Percentiles rank a stretch among this genome's conserved stretches.
Evolutionary conservation across 495 filamentous ascomycete genomes (phyloP).

Genomic region (Lepidopterella palustris): DNA sequence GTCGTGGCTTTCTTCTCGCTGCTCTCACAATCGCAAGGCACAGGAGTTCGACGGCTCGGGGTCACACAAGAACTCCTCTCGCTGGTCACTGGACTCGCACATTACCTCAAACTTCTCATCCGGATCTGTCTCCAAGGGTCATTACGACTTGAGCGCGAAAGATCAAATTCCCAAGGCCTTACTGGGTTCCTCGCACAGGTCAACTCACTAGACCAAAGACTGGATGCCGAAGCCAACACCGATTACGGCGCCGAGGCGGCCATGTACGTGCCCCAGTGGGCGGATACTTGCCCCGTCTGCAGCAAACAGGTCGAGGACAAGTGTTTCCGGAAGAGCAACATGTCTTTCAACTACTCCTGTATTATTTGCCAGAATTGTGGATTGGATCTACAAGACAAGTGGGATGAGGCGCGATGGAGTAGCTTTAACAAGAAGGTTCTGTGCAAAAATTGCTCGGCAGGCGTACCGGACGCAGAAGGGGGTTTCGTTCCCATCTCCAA

Average conservation of each 20-base stretch:
- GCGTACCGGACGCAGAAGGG: slow-evolving; percentile 44
- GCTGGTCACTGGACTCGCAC: slow-evolving; percentile 90
- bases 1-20: slow-evolving; percentile 97
- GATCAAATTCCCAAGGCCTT: slow-evolving; percentile 63
- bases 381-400: slow-evolving; percentile 57
- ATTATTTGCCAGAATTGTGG: slow-evolving; percentile 69
- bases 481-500: slow-evolving; percentile 65
- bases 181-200: slow-evolving; percentile 76
- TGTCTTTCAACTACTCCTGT: slow-evolving; percentile 78
- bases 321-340: slow-evolving; percentile 64
- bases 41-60: slow-evolving; percentile 76
- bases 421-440: slow-evolving; percentile 57
- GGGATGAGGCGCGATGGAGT: slow-evolving; percentile 61
- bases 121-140: slow-evolving; percentile 93
- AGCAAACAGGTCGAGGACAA: slow-evolving; percentile 89
- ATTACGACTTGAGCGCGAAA: slow-evolving; percentile 83
- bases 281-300: slow-evolving; percentile 72
- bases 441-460: slow-evolving; percentile 61
- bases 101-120: slow-evolving; percentile 97
- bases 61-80: slow-evolving; percentile 96
- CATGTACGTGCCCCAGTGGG: slow-evolving; percentile 63
- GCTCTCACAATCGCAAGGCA: slow-evolving; percentile 88
- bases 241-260: slow-evolving; percentile 66
- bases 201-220: slow-evolving; percentile 35
- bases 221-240: slow-evolving; percentile 49